Conservation (phyloP, 768 basidiomycete genomes). For the Suillus hirtellus region DNA sequence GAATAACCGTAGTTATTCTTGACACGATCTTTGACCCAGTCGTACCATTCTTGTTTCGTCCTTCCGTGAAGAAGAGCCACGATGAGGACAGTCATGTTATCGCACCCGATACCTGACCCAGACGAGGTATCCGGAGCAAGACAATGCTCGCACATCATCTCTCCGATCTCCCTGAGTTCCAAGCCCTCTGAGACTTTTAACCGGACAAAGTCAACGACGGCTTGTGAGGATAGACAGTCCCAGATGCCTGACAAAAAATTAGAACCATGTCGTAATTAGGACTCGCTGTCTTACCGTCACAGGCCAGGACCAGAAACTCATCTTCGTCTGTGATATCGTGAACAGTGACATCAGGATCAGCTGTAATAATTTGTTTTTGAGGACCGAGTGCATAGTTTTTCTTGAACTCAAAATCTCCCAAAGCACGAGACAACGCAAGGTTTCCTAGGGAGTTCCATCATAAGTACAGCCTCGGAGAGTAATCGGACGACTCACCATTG, state of each 20-base stretch:
- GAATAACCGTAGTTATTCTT: conserved; percentile 70
- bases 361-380: conserved; percentile 93
- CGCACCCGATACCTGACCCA: conserved; percentile 92
- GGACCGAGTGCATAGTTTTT: conserved; percentile 80
- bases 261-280: conserved; percentile 1
- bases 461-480: conserved; percentile 3
- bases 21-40: conserved; percentile 85
- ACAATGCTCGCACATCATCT: conserved; percentile 89
- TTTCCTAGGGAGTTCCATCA: conserved; percentile 60
- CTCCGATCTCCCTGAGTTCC: conserved; percentile 79
- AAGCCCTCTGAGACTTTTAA: conserved; percentile 78
- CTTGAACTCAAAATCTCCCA: conserved; percentile 99
- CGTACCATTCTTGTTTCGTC: conserved; percentile 90
- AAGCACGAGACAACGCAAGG: conserved; percentile 89
- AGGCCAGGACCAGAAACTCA: conserved; percentile 95
- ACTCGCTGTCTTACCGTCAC: conserved; percentile 72
- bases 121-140: conserved; percentile 91
- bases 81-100: conserved; percentile 97
- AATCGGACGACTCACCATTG: conserved; percentile 63
- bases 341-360: conserved; percentile 85
- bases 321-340: conserved; percentile 87
- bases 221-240: conserved; percentile 95
- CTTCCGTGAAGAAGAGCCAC: conserved; percentile 85
- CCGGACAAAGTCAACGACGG: conserved; percentile 87
- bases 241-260: conserved; percentile 78